Conservation (phyloP, 2,329 filamentous ascomycete genomes). For the Hypoxylon sp. region DNA sequence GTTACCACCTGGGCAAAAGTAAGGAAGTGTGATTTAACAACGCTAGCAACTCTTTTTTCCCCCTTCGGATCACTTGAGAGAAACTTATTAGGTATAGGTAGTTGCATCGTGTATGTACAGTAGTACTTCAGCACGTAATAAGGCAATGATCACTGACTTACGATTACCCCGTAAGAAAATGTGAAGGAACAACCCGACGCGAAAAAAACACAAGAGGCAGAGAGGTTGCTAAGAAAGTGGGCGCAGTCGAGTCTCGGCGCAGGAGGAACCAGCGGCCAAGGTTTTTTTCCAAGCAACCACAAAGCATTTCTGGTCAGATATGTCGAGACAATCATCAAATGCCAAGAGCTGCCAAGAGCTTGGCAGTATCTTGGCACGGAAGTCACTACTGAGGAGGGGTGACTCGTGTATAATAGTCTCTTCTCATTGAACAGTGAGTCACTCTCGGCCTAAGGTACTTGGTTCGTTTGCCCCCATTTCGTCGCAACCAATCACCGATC, state of each 20-base stretch:
- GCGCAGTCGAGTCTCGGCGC: slow-evolving; percentile 52
- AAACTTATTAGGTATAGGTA: slow-evolving; percentile 26
- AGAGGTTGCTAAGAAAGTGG: slow-evolving; percentile 46
- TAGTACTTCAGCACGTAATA: slow-evolving; percentile 39
- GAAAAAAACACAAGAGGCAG: slow-evolving; percentile 2
- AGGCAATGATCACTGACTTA: slow-evolving; percentile 37
- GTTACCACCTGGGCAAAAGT: slow-evolving; percentile 5
- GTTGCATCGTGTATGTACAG: slow-evolving; percentile 23
- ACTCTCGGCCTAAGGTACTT: slow-evolving; percentile 45
- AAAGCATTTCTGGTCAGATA: slow-evolving; percentile 38
- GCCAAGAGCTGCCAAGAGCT: slow-evolving; percentile 50
- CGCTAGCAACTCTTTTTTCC: slow-evolving; percentile 2
- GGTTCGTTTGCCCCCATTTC: slow-evolving; percentile 45
- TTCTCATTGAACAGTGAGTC: slow-evolving; percentile 36
- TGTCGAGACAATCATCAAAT: slow-evolving; percentile 50
- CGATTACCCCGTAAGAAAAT: slow-evolving; percentile 9
- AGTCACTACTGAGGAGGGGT: slow-evolving; percentile 46
- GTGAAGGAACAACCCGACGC: slow-evolving; percentile 8
- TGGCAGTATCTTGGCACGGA: slow-evolving; percentile 49
- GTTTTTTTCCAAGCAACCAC: slow-evolving; percentile 35
- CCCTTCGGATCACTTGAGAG: slow-evolving; percentile 16
- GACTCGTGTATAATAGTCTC: slow-evolving; percentile 36
- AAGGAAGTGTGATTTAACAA: slow-evolving; percentile 7
- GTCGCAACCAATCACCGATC: slow-evolving; percentile 46
- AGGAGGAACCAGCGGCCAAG: slow-evolving; percentile 49